Evolutionary conservation across 1,284 basidiomycete species (phyloP).

Genomic region (Sanghuangporus sanghuang): DNA sequence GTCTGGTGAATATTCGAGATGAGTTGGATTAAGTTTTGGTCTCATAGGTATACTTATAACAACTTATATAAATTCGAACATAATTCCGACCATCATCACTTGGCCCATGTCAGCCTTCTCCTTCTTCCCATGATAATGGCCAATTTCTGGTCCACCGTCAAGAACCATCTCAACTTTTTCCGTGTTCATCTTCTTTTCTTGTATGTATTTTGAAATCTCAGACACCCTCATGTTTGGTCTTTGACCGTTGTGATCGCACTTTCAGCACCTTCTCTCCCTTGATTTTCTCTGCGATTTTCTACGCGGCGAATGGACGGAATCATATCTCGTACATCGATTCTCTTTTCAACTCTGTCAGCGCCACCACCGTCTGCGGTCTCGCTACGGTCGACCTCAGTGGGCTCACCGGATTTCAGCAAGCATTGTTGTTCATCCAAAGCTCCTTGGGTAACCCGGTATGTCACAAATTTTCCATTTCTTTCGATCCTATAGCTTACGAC

Average conservation of each 20-base stretch:
- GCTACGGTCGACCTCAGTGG: constrained; percentile 68
- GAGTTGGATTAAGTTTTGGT: background rate
- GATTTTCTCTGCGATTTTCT: constrained; percentile 69
- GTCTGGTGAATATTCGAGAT: background rate
- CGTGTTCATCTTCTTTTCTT: constrained; percentile 54
- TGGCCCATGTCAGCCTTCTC: background rate
- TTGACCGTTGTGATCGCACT: constrained; percentile 21
- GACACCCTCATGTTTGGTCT: background rate
- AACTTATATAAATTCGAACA: too few species aligned
- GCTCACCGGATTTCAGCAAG: constrained; percentile 74
- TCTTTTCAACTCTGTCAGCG: constrained; percentile 71
- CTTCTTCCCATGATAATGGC: background rate
- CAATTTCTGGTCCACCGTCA: background rate
- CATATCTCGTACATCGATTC: constrained; percentile 69
- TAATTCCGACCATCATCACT: background rate
- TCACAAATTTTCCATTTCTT: constrained; percentile 16
- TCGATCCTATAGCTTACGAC: background rate
- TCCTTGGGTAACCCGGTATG: constrained; percentile 66
- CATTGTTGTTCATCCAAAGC: constrained; percentile 69
- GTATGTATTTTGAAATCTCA: constrained; percentile 29
- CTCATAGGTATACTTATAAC: too few species aligned
- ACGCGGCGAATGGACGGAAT: constrained; percentile 60
- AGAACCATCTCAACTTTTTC: constrained; percentile 61
- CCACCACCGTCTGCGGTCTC: constrained; percentile 77
- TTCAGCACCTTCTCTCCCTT: constrained; percentile 71